Evolutionary conservation across 116 monocot genomes (phyloP), one percentile per base, ranked within the genome.

Genomic region (Cymodocea nodosa): DNA sequence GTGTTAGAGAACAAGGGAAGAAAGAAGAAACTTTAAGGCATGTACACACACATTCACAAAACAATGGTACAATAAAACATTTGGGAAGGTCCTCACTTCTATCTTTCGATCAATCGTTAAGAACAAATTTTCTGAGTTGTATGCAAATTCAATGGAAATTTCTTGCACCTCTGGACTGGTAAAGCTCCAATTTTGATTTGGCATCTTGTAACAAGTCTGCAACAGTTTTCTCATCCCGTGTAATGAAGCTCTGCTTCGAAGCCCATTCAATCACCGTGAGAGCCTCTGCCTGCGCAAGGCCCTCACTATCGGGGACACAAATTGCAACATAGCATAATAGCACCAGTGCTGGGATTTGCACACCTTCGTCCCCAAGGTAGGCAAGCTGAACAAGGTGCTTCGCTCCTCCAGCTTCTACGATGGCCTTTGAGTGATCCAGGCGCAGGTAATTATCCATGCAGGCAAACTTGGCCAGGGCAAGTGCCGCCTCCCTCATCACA

Each of bases 381-480:
- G 75, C 75, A 5, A 87, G 77, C 76, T 87, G 90, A 4, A 94
- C 84, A 1, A 94, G 75, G 68, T 83, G 87, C 64, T 79, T 82
- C 14, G 79, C 75, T 19, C 89, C 90, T 22, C 84, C 87, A 8
- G 63, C 81, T 19, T 40, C 66, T 50, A 94, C 77, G 67, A 94
- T 86, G 12, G 94, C 86, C 66, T 84, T 80, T 6, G 76, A 81
- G 48, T 94, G 94, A 52, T 94, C 86, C 17, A 66, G 16, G 56
- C 82, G 87, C 18, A 89, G 76, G 62, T 76, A 94, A 35, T 94
- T 90, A 12, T 87, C 90, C 0, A 80, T 68, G 67, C 84, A 80
- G 0, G 87, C 90, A 48, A 94, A 94, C 75, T 94, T 94, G 7
- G 76, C 72, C 5, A 90, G 69, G 15, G 90, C 82, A 12, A 77